phyloP scores from a whole-genome alignment of 768 basidiomycete species.

The Boletus vinaceobasis region DNA sequence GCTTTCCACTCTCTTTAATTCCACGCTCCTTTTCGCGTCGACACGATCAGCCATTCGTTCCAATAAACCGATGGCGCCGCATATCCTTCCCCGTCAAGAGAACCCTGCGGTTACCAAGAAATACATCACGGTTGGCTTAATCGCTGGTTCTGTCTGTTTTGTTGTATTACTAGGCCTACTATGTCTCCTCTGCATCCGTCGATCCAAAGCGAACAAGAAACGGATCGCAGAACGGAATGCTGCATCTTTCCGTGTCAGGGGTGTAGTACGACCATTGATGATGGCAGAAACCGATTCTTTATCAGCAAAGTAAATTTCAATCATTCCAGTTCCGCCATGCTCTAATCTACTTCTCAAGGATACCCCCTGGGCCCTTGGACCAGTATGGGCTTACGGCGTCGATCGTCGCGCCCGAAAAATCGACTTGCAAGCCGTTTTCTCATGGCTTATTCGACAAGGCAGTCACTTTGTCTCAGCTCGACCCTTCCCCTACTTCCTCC shows the following conservation, averaged over 20 bases:
- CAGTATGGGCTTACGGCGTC: conserved; percentile 40
- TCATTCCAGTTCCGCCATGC: neutral
- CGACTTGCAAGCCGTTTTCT: conserved; percentile 34
- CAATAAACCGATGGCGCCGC: conserved; percentile 13
- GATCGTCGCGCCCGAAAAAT: conserved; percentile 52
- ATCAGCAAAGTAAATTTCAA: conserved; percentile 9
- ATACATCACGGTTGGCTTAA: conserved; percentile 45
- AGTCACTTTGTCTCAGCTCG: conserved; percentile 39
- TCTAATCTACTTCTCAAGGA: conserved; percentile 3
- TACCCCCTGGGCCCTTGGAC: conserved; percentile 34
- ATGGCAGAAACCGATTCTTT: neutral
- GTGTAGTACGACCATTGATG: conserved; percentile 3
- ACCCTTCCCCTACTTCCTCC: conserved; percentile 37
- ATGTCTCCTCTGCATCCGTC: conserved; percentile 36
- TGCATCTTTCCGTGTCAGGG: conserved; percentile 36
- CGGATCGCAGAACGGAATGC: conserved; percentile 36
- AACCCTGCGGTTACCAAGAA: conserved; percentile 18
- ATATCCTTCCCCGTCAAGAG: conserved; percentile 8
- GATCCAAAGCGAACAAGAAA: conserved; percentile 38
- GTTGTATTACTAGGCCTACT: conserved; percentile 32
- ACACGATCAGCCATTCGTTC: neutral
- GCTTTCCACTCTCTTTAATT: conserved; percentile 4
- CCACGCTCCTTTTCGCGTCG: conserved; percentile 3
- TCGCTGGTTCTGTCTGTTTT: conserved; percentile 1
- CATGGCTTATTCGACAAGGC: conserved; percentile 43